A percentile compares a stretch with the other conserved stretches of the same genome.
Conservation (phyloP, 208 protist species). For the Kentomonas sorsogonicus region DNA sequence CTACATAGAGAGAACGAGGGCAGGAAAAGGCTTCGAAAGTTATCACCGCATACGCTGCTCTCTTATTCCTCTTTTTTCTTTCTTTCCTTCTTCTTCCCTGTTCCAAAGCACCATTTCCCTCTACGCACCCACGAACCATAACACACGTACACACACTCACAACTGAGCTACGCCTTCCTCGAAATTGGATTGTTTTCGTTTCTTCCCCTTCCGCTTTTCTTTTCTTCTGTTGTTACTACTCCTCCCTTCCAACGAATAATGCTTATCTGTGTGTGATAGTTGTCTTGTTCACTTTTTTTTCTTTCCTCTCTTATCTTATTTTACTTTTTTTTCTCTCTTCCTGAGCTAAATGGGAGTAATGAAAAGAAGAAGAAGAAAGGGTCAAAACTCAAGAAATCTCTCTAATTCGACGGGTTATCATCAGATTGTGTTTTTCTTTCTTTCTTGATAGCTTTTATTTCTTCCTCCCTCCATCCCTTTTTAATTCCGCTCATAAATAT, state of each 20-base stretch:
- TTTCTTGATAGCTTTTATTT: too few relatives aligned
- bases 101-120: too few relatives aligned
- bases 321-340: not conserved
- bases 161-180: too few relatives aligned
- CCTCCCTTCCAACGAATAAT: not conserved
- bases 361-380: not conserved
- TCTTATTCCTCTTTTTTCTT: not conserved
- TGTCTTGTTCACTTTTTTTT: too few relatives aligned
- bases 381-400: not conserved
- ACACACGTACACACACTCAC: too few relatives aligned
- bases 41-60: not conserved
- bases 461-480: slow-evolving; percentile 3
- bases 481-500: too few relatives aligned
- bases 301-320: not conserved
- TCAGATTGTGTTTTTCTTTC: too few relatives aligned
- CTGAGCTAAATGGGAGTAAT: not conserved
- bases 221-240: not conserved
- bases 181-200: too few relatives aligned
- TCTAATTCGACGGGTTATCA: too few relatives aligned
- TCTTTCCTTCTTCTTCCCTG: too few relatives aligned
- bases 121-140: too few relatives aligned
- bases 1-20: not conserved
- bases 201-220: too few relatives aligned
- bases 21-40: not conserved
- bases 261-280: not conserved